phyloP scores from a whole-genome alignment of 2,329 filamentous ascomycete genomes.

The Penicillium aurantiogriseum region DNA sequence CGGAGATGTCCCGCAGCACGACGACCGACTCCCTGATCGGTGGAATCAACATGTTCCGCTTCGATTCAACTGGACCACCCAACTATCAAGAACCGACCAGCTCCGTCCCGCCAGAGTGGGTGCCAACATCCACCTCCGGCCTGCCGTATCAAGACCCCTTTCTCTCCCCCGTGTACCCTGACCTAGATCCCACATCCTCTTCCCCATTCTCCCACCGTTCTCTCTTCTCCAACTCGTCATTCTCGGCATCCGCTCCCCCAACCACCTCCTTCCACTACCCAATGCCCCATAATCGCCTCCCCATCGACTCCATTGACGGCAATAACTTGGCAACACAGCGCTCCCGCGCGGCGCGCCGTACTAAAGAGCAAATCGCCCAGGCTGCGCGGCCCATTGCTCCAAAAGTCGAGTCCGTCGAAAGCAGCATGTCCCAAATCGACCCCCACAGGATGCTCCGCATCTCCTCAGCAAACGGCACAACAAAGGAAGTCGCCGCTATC shows the following conservation, averaged over 20 bases:
- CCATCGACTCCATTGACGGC: conserved; percentile 50
- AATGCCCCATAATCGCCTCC: conserved; percentile 30
- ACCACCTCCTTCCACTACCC: conserved; percentile 31
- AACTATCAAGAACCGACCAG: conserved; percentile 20
- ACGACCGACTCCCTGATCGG: conserved; percentile 48
- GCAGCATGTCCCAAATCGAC: conserved; percentile 30
- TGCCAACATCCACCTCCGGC: conserved; percentile 20
- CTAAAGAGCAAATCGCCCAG: conserved; percentile 50
- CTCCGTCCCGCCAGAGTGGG: conserved; percentile 26
- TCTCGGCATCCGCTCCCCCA: conserved; percentile 40
- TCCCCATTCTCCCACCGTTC: conserved; percentile 31
- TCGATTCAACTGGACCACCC: conserved; percentile 41
- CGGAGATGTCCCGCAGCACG: conserved; percentile 47
- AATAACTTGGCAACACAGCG: conserved; percentile 43
- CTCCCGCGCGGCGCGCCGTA: conserved; percentile 48
- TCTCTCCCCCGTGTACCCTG: conserved; percentile 18
- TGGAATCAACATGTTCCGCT: conserved; percentile 45
- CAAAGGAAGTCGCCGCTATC: conserved; percentile 55
- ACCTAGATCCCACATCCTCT: conserved; percentile 33
- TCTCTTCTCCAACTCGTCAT: conserved; percentile 21
- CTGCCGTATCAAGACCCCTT: conserved; percentile 19
- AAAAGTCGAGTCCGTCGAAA: conserved; percentile 40
- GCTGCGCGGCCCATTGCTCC: conserved; percentile 52
- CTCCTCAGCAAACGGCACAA: conserved; percentile 52
- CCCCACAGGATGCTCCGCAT: conserved; percentile 53